Conservation (phyloP, 2,329 filamentous ascomycete species). For the Monosporascus sp. region DNA sequence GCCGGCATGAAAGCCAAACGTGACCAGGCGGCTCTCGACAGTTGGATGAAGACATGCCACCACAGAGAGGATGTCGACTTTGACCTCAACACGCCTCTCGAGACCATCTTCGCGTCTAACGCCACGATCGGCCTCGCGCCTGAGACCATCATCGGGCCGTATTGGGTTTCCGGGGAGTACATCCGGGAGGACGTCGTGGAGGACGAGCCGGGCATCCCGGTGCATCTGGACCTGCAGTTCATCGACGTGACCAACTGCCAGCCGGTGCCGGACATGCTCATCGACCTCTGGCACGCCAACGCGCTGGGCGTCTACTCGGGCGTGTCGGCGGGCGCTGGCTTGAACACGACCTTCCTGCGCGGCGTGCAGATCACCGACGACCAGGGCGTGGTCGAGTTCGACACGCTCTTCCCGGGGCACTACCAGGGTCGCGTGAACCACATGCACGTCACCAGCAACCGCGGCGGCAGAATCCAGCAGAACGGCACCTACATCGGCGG, state of each 20-base stretch:
- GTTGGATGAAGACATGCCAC: conserved; percentile 16
- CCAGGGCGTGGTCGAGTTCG: conserved; percentile 37
- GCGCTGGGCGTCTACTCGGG: conserved; percentile 37
- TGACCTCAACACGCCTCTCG: conserved; percentile 11
- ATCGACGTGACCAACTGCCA: conserved; percentile 29
- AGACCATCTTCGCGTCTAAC: conserved; percentile 15
- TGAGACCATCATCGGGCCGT: conserved; percentile 18
- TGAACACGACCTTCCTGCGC: conserved; percentile 38
- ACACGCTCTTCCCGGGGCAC: conserved; percentile 40
- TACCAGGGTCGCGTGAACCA: conserved; percentile 36
- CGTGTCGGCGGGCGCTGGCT: conserved; percentile 25
- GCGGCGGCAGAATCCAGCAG: conserved; percentile 28
- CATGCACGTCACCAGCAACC: conserved; percentile 29
- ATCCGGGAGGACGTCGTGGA: conserved; percentile 31
- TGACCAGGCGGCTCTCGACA: conserved; percentile 13
- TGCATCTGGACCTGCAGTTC: conserved; percentile 32
- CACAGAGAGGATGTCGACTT: conserved; percentile 14
- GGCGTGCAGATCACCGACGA: conserved; percentile 37
- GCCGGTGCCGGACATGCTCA: conserved; percentile 24
- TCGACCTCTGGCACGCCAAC: conserved; percentile 35
- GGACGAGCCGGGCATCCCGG: conserved; percentile 26
- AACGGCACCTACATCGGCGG: conserved; percentile 47
- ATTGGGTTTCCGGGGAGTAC: conserved; percentile 26
- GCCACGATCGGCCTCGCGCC: conserved; percentile 17
- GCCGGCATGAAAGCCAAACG: conserved; percentile 15